Base-by-base conservation (phyloP, 2,329 filamentous ascomycete genomes). In the Zopfia rhizophila region DNA sequence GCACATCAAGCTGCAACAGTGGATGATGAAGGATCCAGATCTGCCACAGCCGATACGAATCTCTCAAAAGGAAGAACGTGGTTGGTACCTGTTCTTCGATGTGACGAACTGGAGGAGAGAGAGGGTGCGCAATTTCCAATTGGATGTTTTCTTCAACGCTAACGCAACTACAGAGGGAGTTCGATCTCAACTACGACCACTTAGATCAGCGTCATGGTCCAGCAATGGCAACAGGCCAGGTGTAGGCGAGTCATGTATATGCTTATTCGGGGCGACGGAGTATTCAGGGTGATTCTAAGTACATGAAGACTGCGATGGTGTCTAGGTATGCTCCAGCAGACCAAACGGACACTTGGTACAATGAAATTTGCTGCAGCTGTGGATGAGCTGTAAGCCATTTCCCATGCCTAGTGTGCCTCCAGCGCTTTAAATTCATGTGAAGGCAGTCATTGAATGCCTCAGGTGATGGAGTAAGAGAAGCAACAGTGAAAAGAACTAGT, bases 41-140 rank as follows among this genome's bases (percentile, higher is more conserved):
- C 73, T 65, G 17, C 69, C 69, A 19, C 63, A 66, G 21, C 76
- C 78, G 5, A 69, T 75, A 8, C 72, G 76, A 14, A 61, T 80
- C 25, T 73, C 72, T 30, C 73, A 75, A 30, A 73, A 75, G 36
- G 70, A 73, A 43, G 79, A 82, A 63, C 73, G 75, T 36, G 79
- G 79, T 16, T 74, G 77, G 57, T 82, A 81, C 64, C 68, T 82
- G 43, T 81, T 82, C 70, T 82, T 81, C 60, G 78, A 82, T 39
- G 76, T 78, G 11, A 75, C 66, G 38, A 75, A 78, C 53, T 82
- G 79, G 79, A 72, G 77, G 41, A 68, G 78, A 47, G 77, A 81
- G 55, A 70, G 78, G 62, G 75, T 77, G 67, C 33, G 64, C 16
- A 18, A 36, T 48, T 40, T 45, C 25, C n/a, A 25, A 28, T 14